A percentile compares a stretch with the other conserved stretches of the same genome.
Evolutionary conservation across 2,329 filamentous ascomycete species (phyloP).

Genomic region (Mollisiaceae sp.): DNA sequence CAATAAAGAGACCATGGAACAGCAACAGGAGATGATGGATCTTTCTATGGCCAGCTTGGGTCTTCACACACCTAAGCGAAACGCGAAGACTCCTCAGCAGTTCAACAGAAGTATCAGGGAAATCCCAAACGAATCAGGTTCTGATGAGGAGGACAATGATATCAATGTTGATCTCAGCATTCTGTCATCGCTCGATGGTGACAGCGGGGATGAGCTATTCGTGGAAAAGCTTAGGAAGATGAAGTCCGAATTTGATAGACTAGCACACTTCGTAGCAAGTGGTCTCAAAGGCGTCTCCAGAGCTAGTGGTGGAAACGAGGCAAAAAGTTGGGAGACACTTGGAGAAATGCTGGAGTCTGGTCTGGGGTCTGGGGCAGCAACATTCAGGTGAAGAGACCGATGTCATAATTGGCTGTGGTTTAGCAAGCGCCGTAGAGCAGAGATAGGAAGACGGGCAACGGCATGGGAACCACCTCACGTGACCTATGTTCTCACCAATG

Average conservation of each 20-base stretch:
- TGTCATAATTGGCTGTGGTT: too few relatives aligned
- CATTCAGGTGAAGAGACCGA: neutral
- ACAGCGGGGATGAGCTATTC: constrained; percentile 48
- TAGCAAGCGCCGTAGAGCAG: too few relatives aligned
- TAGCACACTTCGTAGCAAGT: constrained; percentile 72
- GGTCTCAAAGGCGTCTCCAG: constrained; percentile 78
- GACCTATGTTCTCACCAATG: neutral
- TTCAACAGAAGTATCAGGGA: constrained; percentile 34
- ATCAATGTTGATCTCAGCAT: constrained; percentile 46
- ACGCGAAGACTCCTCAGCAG: constrained; percentile 17
- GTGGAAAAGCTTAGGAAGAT: constrained; percentile 60
- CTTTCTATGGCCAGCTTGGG: constrained; percentile 41
- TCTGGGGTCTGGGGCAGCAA: constrained; percentile 26
- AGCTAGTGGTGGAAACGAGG: constrained; percentile 64
- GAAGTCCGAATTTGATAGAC: constrained; percentile 65
- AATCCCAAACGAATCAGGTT: constrained; percentile 40
- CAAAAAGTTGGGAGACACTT: constrained; percentile 75
- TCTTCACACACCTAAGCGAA: constrained; percentile 39
- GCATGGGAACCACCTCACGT: neutral
- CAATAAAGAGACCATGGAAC: constrained; percentile 29
- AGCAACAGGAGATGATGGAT: constrained; percentile 40
- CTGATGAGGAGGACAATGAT: constrained; percentile 46
- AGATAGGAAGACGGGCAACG: too few relatives aligned
- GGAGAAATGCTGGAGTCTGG: constrained; percentile 77
- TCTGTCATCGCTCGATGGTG: constrained; percentile 41